phyloP scores from a whole-genome alignment of 495 filamentous ascomycete genomes.

The Xylaria cubensis region DNA sequence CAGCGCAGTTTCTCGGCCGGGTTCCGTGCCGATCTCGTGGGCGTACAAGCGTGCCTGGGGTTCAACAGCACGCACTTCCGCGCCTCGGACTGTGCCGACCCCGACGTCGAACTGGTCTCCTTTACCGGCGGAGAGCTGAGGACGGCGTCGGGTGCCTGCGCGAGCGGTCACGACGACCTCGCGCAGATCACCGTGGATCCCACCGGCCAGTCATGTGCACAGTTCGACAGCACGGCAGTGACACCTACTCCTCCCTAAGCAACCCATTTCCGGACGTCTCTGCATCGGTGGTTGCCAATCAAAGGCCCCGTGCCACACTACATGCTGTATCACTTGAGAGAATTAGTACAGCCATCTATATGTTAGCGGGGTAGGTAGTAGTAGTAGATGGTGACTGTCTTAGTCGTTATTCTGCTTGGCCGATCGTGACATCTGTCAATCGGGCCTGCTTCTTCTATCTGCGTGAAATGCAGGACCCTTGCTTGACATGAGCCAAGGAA shows the following conservation, averaged over 20 bases:
- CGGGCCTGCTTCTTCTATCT: not conserved
- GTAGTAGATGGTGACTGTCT: not conserved
- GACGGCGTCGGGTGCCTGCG: constrained; percentile 34
- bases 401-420: not conserved
- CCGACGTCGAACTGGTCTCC: constrained; percentile 31
- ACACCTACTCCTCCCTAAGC: constrained; percentile 33
- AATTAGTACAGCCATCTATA: not conserved
- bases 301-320: not conserved
- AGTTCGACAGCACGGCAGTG: constrained; percentile 38
- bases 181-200: constrained; percentile 35
- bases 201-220: constrained; percentile 34
- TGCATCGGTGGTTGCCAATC: constrained; percentile 14
- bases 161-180: constrained; percentile 39
- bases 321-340: constrained; percentile 2
- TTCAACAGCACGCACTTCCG: constrained; percentile 39
- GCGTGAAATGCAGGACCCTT: not conserved
- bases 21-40: constrained; percentile 42
- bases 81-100: constrained; percentile 36
- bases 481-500: not conserved
- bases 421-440: not conserved
- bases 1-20: constrained; percentile 34
- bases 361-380: constrained; percentile 11
- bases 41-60: constrained; percentile 39
- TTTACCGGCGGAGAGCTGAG: constrained; percentile 36
- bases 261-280: constrained; percentile 22